phyloP scores from a whole-genome alignment of 2,329 filamentous ascomycete species.

The Fusarium robinianum region DNA sequence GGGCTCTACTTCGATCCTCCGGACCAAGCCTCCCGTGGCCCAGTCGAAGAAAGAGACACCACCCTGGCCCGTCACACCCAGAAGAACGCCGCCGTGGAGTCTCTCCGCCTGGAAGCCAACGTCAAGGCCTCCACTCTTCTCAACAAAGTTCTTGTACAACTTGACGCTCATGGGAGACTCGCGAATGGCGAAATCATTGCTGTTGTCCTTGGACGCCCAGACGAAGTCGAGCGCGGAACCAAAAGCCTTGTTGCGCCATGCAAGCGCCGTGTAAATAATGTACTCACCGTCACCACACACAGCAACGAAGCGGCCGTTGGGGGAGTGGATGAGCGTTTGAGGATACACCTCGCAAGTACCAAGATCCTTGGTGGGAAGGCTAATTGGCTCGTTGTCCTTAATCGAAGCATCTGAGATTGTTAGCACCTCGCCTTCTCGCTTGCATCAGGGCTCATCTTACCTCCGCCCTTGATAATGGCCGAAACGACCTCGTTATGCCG shows the following conservation, averaged over 20 bases:
- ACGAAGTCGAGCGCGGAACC: conserved; percentile 94
- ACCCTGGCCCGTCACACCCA: conserved; percentile 93
- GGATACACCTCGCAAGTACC: conserved; percentile 97
- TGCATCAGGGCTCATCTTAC: conserved; percentile 44
- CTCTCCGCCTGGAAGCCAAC: conserved; percentile 96
- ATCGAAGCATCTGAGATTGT: conserved; percentile 66
- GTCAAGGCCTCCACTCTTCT: conserved; percentile 85
- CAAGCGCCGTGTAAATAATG: conserved; percentile 96
- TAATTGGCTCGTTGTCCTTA: conserved; percentile 88
- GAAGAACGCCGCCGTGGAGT: conserved; percentile 81
- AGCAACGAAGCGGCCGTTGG: conserved; percentile 84
- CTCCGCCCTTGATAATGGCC: conserved; percentile 88
- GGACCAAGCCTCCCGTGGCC: conserved; percentile 84
- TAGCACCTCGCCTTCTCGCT: conserved; percentile 26
- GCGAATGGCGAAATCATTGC: conserved; percentile 96
- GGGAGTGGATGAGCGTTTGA: conserved; percentile 91
- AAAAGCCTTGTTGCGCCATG: conserved; percentile 97
- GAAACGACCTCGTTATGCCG: conserved; percentile 94
- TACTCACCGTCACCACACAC: conserved; percentile 95
- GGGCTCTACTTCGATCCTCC: conserved; percentile 83
- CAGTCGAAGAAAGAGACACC: conserved; percentile 97
- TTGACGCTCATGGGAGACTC: conserved; percentile 95
- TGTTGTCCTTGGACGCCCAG: conserved; percentile 96
- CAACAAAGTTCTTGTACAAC: conserved; percentile 97
- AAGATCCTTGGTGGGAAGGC: conserved; percentile 88